Conservation (phyloP, 2,329 filamentous ascomycete species). For the Teratosphaeria pseudoeucalypti region DNA sequence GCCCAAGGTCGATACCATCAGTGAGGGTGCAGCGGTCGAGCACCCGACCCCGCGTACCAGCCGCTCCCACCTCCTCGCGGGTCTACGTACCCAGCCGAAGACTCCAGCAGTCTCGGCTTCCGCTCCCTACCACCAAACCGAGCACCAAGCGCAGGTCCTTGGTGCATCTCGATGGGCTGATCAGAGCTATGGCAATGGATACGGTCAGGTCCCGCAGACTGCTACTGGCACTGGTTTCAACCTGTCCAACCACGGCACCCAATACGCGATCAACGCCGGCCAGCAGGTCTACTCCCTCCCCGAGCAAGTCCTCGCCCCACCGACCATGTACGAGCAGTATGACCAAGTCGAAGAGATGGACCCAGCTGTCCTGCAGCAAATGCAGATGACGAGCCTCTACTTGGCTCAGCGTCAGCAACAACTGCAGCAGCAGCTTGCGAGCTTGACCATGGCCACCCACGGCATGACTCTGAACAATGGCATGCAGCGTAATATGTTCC, state of each 20-base stretch:
- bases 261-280: slow-evolving; percentile 37
- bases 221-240: slow-evolving; percentile 43
- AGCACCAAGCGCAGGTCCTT: slow-evolving; percentile 35
- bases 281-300: slow-evolving; percentile 56
- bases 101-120: slow-evolving; percentile 60
- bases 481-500: slow-evolving; percentile 9
- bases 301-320: slow-evolving; percentile 83
- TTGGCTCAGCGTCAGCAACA: slow-evolving; percentile 90
- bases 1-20: slow-evolving; percentile 56
- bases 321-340: slow-evolving; percentile 53
- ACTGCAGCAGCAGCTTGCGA: slow-evolving; percentile 84
- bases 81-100: slow-evolving; percentile 87
- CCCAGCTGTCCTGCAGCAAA: slow-evolving; percentile 73
- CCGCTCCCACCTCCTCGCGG: slow-evolving; percentile 86
- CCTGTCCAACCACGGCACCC: slow-evolving; percentile 25
- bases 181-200: slow-evolving; percentile 28
- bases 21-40: slow-evolving; percentile 53
- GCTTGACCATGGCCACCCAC: slow-evolving; percentile 70
- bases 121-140: slow-evolving; percentile 49
- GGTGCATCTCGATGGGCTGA: slow-evolving; percentile 39
- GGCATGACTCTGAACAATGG: slow-evolving; percentile 54
- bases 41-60: slow-evolving; percentile 81
- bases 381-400: slow-evolving; percentile 84
- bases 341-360: slow-evolving; percentile 68
- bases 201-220: slow-evolving; percentile 47